Percentiles rank a stretch among this genome's conserved stretches.
phyloP scores from a whole-genome alignment of 2,329 filamentous ascomycete species.

The Sporothrix curviconia region DNA sequence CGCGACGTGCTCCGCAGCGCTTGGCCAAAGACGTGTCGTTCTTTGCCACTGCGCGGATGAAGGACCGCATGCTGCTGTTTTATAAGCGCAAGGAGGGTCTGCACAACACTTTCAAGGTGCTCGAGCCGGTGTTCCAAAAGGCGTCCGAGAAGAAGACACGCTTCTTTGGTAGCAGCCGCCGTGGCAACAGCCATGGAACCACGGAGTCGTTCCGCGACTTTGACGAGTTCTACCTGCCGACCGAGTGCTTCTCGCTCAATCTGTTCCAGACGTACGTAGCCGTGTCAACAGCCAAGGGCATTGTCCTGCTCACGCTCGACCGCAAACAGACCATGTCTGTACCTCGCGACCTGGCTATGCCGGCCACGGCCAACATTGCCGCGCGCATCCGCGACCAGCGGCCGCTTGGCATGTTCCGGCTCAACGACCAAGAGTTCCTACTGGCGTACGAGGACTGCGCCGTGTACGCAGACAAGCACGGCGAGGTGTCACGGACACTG shows the following conservation, averaged over 20 bases:
- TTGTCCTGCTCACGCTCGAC: conserved; percentile 93
- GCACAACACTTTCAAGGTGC: conserved; percentile 90
- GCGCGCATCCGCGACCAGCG: conserved; percentile 73
- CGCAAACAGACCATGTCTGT: conserved; percentile 95
- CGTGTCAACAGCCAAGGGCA: conserved; percentile 82
- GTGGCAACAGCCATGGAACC: conserved; percentile 51
- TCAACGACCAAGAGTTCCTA: conserved; percentile 87
- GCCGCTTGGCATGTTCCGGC: conserved; percentile 91
- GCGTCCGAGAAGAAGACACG: conserved; percentile 76
- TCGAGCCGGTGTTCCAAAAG: conserved; percentile 93
- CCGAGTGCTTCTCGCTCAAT: conserved; percentile 91
- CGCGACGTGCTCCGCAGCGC: conserved; percentile 82
- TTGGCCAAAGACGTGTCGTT: conserved; percentile 91
- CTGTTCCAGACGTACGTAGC: conserved; percentile 93
- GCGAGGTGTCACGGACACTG: conserved; percentile 85
- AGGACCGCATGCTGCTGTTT: conserved; percentile 87
- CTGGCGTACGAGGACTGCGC: conserved; percentile 93
- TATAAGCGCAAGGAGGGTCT: conserved; percentile 95
- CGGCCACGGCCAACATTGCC: conserved; percentile 78
- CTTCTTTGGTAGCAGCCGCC: conserved; percentile 51
- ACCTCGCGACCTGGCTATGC: conserved; percentile 67
- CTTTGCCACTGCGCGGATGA: conserved; percentile 94
- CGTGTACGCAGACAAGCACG: conserved; percentile 97
- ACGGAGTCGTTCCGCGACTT: conserved; percentile 98
- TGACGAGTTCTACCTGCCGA: conserved; percentile 96